Evolutionary conservation across 2,329 filamentous ascomycete genomes (phyloP).

Genomic region (Sporothrix protearum): DNA sequence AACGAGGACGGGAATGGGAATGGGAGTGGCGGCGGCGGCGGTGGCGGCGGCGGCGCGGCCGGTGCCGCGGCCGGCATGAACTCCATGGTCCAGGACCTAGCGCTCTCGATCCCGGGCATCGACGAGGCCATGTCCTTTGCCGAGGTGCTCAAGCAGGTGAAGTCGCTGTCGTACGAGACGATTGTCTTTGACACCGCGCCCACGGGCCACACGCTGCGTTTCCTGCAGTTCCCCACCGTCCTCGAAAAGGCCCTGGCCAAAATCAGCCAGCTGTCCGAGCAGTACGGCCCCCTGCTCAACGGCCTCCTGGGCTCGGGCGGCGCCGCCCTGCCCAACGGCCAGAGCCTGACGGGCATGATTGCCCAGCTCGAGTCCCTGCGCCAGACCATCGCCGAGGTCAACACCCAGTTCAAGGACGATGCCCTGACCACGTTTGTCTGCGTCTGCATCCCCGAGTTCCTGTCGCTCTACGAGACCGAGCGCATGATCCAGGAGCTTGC

Average conservation of each 20-base stretch:
- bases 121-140: conserved; percentile 99
- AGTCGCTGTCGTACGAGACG: conserved; percentile 96
- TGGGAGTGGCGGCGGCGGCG: conserved; percentile 32
- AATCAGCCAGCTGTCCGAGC: conserved; percentile 84
- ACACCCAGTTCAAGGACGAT: conserved; percentile 96
- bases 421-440: conserved; percentile 96
- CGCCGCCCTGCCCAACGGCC: conserved; percentile 76
- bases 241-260: conserved; percentile 99
- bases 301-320: conserved; percentile 74
- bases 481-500: conserved; percentile 98
- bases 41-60: conserved; percentile 59
- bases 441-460: conserved; percentile 96
- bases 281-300: conserved; percentile 95
- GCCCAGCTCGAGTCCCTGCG: conserved; percentile 91
- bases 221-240: conserved; percentile 96
- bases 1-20: conserved; percentile 62
- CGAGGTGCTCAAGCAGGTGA: conserved; percentile 98
- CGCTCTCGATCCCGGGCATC: conserved; percentile 95
- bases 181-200: conserved; percentile 99
- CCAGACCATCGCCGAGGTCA: conserved; percentile 91
- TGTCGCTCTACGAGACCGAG: conserved; percentile 96
- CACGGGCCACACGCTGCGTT: conserved; percentile 95
- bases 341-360: conserved; percentile 86
- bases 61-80: conserved; percentile 58
- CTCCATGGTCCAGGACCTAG: conserved; percentile 97